Conservation (phyloP, 2,329 filamentous ascomycete species). For the Exophiala spinifera region DNA sequence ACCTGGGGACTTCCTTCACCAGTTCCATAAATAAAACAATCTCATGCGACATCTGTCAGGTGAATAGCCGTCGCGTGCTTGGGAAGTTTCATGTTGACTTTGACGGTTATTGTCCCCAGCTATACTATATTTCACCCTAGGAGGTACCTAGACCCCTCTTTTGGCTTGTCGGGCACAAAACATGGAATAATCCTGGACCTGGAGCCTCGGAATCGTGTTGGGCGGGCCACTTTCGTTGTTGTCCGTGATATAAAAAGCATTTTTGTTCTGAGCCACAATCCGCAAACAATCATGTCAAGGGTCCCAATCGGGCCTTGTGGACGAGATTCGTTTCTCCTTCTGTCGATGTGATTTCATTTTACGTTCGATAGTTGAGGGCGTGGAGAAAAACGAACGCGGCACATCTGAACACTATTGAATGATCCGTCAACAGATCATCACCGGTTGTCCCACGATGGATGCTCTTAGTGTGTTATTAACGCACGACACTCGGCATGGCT, state of each 20-base stretch:
- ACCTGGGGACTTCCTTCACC: background rate
- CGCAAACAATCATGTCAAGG: background rate
- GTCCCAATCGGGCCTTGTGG: background rate
- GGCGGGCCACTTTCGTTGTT: no score
- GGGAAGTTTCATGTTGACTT: background rate
- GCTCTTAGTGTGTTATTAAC: no score
- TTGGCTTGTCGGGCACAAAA: background rate
- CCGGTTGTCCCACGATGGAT: background rate
- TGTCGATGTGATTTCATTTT: constrained; percentile 22
- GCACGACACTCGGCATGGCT: background rate
- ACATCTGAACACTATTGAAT: constrained; percentile 16
- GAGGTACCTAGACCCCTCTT: no score
- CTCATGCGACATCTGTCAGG: constrained; percentile 7
- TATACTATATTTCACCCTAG: background rate
- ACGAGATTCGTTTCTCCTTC: background rate
- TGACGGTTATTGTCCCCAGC: background rate
- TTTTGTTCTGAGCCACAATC: background rate
- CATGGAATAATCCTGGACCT: background rate
- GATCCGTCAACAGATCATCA: constrained; percentile 13
- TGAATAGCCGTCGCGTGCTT: constrained; percentile 15
- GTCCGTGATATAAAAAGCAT: no score
- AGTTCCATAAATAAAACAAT: constrained; percentile 21
- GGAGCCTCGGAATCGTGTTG: no score
- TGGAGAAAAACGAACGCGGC: constrained; percentile 3
- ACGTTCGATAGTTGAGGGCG: constrained; percentile 22